A percentile compares a stretch with the other conserved stretches of the same genome.
Conservation (phyloP, 2,329 filamentous ascomycete species). For the Colletotrichum orbiculare region DNA sequence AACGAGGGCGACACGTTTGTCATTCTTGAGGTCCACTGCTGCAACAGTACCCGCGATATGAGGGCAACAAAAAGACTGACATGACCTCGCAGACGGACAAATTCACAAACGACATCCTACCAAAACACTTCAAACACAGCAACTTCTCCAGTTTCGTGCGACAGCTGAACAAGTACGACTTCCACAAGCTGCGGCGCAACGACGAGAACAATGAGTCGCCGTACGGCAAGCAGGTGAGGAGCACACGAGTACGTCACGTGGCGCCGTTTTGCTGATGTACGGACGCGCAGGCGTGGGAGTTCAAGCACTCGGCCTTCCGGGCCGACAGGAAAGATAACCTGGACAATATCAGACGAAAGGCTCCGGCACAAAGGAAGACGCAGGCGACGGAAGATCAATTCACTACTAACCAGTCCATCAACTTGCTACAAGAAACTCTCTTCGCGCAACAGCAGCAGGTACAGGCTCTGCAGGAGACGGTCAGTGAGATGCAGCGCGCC, state of each 20-base stretch:
- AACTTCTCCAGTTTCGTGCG: constrained; percentile 98
- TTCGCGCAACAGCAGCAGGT: constrained; percentile 93
- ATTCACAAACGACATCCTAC: constrained; percentile 96
- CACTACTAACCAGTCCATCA: constrained; percentile 86
- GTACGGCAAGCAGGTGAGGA: constrained; percentile 79
- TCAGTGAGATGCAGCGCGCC: constrained; percentile 77
- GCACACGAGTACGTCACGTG: background rate
- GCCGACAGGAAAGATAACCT: constrained; percentile 95
- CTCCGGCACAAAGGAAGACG: constrained; percentile 86
- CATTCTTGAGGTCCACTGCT: constrained; percentile 82
- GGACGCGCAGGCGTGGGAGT: constrained; percentile 81
- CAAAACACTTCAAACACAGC: constrained; percentile 99
- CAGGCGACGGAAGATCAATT: constrained; percentile 76
- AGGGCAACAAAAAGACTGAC: constrained; percentile 1
- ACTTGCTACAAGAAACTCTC: constrained; percentile 87
- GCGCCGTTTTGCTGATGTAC: constrained; percentile 6
- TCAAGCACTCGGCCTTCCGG: constrained; percentile 96
- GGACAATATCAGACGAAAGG: constrained; percentile 96
- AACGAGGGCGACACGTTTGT: constrained; percentile 96
- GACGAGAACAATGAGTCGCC: constrained; percentile 85
- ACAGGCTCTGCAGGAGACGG: constrained; percentile 85
- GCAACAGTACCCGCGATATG: background rate
- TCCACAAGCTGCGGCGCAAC: constrained; percentile 96
- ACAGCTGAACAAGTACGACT: constrained; percentile 97
- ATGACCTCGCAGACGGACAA: constrained; percentile 81